phyloP scores from a whole-genome alignment of 1,284 basidiomycete species.

The Microbotryomycetes sp. region DNA sequence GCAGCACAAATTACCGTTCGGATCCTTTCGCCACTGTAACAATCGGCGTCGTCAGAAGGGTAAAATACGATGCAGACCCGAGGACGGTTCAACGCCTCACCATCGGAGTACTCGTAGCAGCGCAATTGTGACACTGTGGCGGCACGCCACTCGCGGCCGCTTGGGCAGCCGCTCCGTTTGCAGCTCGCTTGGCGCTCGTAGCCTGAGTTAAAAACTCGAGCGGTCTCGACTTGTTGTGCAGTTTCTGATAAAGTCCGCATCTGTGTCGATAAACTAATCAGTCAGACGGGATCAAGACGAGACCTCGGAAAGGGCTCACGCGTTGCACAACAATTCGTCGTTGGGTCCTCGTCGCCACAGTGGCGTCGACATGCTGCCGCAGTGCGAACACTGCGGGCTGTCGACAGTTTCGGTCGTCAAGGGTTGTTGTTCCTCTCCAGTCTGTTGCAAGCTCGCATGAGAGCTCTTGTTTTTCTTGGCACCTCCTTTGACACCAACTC shows the following conservation, averaged over 20 bases:
- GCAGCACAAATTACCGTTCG: conserved; percentile 23
- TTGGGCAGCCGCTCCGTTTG: conserved; percentile 26
- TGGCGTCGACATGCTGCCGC: conserved; percentile 28
- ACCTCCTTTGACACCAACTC: not conserved
- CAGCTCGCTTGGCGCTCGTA: conserved; percentile 11
- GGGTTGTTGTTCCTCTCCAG: conserved; percentile 8
- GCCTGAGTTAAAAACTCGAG: conserved; percentile 22
- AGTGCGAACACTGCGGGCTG: conserved; percentile 28
- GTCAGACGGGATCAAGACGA: not conserved
- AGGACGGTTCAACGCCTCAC: too few relatives aligned
- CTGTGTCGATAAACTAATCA: conserved; percentile 3
- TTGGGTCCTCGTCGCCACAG: conserved; percentile 30
- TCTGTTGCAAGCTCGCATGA: conserved; percentile 21
- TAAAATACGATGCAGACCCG: too few relatives aligned
- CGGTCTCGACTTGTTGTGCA: conserved; percentile 27
- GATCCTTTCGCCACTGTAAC: conserved; percentile 26
- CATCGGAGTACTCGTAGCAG: conserved; percentile 29
- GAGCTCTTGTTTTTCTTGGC: conserved; percentile 32
- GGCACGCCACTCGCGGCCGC: conserved; percentile 20
- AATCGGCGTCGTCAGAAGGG: too few relatives aligned
- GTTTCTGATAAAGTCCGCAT: conserved; percentile 32
- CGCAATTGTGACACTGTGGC: conserved; percentile 31
- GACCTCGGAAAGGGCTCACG: conserved; percentile 27
- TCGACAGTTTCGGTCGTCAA: conserved; percentile 21
- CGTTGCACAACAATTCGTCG: conserved; percentile 32